Evolutionary conservation across 2,329 filamentous ascomycete genomes (phyloP).

Genomic region (Epichloe brachyelytri): DNA sequence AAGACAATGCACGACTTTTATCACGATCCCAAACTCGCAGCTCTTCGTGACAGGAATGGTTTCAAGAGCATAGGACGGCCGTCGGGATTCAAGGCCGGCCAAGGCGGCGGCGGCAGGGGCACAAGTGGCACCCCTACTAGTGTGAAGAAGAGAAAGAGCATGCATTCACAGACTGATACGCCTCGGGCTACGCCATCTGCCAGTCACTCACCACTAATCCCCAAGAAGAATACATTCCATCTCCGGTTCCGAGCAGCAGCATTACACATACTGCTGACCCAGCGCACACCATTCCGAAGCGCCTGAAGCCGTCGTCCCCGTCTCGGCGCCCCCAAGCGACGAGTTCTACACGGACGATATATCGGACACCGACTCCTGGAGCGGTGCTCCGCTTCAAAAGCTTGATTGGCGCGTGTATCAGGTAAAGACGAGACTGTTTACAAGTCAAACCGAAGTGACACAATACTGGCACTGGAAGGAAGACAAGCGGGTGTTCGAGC

Average conservation of each 20-base stretch:
- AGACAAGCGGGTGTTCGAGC: conserved; percentile 31
- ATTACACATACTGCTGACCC: neutral
- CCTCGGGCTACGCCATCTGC: conserved; percentile 16
- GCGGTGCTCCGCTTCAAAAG: conserved; percentile 28
- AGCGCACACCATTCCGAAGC: conserved; percentile 11
- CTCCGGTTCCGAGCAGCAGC: conserved; percentile 1
- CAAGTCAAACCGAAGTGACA: conserved; percentile 33
- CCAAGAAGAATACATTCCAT: conserved; percentile 6
- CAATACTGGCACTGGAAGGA: conserved; percentile 44
- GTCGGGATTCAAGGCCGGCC: conserved; percentile 29
- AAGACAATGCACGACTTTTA: conserved; percentile 41
- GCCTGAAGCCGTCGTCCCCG: conserved; percentile 12
- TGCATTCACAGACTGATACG: conserved; percentile 17
- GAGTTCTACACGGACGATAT: conserved; percentile 33
- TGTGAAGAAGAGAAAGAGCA: conserved; percentile 22
- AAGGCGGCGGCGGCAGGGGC: conserved; percentile 3
- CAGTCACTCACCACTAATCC: conserved; percentile 16
- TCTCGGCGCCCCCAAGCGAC: conserved; percentile 12
- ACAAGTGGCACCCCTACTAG: conserved; percentile 12
- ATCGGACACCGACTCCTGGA: conserved; percentile 40
- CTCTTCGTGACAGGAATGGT: conserved; percentile 37
- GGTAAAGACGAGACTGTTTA: conserved; percentile 34
- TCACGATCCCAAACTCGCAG: conserved; percentile 38
- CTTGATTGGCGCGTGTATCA: conserved; percentile 40
- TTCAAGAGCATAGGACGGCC: conserved; percentile 46